Conservation (phyloP, 371 early-diverging fungal genomes). For the Dichotomocladium elegans region DNA sequence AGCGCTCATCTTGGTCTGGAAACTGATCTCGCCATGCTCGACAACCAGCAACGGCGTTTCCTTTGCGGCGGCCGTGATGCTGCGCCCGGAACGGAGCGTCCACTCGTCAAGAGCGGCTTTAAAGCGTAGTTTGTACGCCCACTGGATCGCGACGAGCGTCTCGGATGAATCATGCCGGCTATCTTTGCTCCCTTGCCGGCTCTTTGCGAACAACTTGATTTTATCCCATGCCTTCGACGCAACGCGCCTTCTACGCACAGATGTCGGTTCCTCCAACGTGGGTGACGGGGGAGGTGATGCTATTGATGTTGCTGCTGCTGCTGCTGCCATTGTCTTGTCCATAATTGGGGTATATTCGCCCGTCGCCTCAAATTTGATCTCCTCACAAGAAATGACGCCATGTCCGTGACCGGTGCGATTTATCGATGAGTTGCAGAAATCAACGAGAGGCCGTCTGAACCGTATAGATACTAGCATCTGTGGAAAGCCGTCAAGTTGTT, state of each 20-base stretch:
- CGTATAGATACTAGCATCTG: constrained; percentile 6
- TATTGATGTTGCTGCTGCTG: not conserved
- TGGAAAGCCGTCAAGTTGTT: constrained; percentile 9
- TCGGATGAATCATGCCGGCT: not conserved
- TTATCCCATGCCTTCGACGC: constrained; percentile 27
- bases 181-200: constrained; percentile 14
- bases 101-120: constrained; percentile 6
- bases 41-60: not conserved
- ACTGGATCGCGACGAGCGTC: no score
- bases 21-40: not conserved
- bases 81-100: constrained; percentile 6
- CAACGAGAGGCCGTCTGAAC: constrained; percentile 12
- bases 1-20: constrained; percentile 1
- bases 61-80: not conserved
- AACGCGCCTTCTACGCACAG: constrained; percentile 4
- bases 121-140: no score
- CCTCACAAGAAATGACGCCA: constrained; percentile 7
- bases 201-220: constrained; percentile 31
- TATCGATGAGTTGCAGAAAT: constrained; percentile 6
- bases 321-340: not conserved
- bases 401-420: not conserved
- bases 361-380: constrained; percentile 12
- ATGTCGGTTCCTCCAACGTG: not conserved
- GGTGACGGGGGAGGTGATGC: constrained; percentile 7
- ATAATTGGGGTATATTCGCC: constrained; percentile 19